Evolutionary conservation across 164 flowering plant species (phyloP), one percentile per base, ranked within the genome.

Genomic region (Saururus chinensis): DNA sequence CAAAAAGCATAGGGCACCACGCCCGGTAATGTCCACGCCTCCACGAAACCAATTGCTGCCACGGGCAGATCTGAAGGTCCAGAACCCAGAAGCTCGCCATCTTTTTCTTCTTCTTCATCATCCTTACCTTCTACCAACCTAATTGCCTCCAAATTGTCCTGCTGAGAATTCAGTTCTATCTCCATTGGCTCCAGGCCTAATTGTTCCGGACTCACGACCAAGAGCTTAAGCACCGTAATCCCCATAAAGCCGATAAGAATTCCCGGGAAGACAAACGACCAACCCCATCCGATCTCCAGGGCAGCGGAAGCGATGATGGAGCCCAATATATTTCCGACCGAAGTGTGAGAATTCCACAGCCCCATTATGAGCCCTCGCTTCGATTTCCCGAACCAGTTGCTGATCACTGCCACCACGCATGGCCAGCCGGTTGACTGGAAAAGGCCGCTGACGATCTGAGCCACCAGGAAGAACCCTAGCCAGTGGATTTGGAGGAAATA

Each of bases 371-470:
- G 66, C 22, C 99, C 99, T 63, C 97, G 77, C 75, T 83, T 88
- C 8, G 77, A 75, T 66, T 86, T 87, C 67, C 95, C 96, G 63
- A 80, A 88, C 99, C 99, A 95, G 59, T 95, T 91, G 60, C 97
- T 97, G 23, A 95, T 82, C 20, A 95, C 73, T 0, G 99, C 76
- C 41, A 95, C 95, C 54, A 95, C 97, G 68, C 86, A 89, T 48
- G 99, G 99, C 96, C 96, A 95, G 4, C 99, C 97, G 40, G 82
- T 76, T 0, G 96, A 88, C 79, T 95, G 99, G 78, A 85, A 81
- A 66, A 88, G 30, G 7, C 99, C 97, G 71, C 90, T 79, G 1
- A 81, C 71, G 54, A 91, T 71, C 70, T 88, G 96, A 37, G 91
- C 86, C 20, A 51, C 59, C 24, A 95, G 19, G 62, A 79, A 95